Evolutionary conservation across 139 green algal genomes (phyloP).

Genomic region (Chlamydomonas applanata): DNA sequence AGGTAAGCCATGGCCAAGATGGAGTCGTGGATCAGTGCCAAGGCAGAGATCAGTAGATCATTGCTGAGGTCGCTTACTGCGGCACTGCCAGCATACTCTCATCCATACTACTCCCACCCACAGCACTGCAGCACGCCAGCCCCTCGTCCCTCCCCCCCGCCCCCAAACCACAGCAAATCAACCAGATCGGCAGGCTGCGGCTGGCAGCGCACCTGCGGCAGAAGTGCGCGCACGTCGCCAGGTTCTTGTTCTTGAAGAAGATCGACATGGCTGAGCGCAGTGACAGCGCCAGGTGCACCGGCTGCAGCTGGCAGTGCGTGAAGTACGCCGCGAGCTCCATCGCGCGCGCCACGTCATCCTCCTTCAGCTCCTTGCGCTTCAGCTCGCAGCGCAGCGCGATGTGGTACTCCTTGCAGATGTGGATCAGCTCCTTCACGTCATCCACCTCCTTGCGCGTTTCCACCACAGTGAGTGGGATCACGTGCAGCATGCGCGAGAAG

Average conservation of each 20-base stretch:
- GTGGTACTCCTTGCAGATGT: constrained; percentile 93
- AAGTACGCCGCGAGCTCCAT: constrained; percentile 98
- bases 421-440: constrained; percentile 91
- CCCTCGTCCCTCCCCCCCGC: too few relatives aligned
- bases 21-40: too few relatives aligned
- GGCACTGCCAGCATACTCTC: too few relatives aligned
- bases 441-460: constrained; percentile 80
- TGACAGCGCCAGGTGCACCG: constrained; percentile 84
- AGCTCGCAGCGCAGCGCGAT: constrained; percentile 90
- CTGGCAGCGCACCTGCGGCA: constrained; percentile 55
- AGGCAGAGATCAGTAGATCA: too few relatives aligned
- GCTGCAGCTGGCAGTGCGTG: constrained; percentile 91
- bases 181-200: neutral
- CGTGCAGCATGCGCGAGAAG: constrained; percentile 88
- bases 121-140: too few relatives aligned
- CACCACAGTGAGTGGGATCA: constrained; percentile 89
- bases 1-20: too few relatives aligned
- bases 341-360: constrained; percentile 67
- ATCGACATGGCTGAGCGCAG: constrained; percentile 90
- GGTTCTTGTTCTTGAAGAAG: constrained; percentile 97
- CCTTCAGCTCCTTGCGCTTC: constrained; percentile 73
- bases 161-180: neutral
- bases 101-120: too few relatives aligned
- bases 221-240: constrained; percentile 85
- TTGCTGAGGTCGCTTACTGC: too few relatives aligned